phyloP scores from a whole-genome alignment of 768 basidiomycete species.

The Pleurotus cornucopiae region DNA sequence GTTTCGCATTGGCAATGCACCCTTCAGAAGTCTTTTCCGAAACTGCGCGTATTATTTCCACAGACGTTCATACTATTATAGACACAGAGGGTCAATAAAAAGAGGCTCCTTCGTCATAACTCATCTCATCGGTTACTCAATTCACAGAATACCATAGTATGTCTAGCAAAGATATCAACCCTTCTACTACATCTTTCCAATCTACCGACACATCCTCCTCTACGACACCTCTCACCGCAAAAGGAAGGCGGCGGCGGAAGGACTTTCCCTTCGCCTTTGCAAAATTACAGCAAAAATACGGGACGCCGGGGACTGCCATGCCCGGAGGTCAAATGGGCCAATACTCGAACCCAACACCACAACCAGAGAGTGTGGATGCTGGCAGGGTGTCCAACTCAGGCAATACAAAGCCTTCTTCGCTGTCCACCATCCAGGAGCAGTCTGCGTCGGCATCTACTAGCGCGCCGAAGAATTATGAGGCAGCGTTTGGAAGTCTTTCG shows the following conservation, averaged over 20 bases:
- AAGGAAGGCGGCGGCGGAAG: background rate
- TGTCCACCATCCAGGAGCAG: conserved; percentile 3
- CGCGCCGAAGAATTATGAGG: background rate
- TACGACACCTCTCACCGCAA: conserved; percentile 11
- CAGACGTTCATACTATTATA: background rate
- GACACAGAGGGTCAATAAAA: background rate
- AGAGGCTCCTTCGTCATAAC: background rate
- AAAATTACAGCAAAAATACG: conserved; percentile 1
- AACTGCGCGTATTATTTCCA: background rate
- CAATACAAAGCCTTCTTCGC: background rate
- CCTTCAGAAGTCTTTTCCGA: background rate
- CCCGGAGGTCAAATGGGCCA: background rate
- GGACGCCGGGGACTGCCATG: background rate
- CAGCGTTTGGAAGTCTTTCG: conserved; percentile 7
- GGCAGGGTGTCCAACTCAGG: background rate
- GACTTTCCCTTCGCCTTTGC: background rate
- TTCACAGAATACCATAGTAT: background rate
- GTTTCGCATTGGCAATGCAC: no score
- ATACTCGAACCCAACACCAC: background rate
- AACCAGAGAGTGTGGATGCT: background rate
- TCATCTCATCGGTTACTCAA: background rate
- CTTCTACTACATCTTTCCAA: conserved; percentile 19
- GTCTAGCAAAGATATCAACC: conserved; percentile 7
- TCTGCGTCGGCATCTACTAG: background rate
- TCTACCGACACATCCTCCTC: conserved; percentile 12